Percentiles rank a stretch among this genome's conserved stretches.
Conservation (phyloP, 2,329 filamentous ascomycete species). For the Botrytis cinerea region DNA sequence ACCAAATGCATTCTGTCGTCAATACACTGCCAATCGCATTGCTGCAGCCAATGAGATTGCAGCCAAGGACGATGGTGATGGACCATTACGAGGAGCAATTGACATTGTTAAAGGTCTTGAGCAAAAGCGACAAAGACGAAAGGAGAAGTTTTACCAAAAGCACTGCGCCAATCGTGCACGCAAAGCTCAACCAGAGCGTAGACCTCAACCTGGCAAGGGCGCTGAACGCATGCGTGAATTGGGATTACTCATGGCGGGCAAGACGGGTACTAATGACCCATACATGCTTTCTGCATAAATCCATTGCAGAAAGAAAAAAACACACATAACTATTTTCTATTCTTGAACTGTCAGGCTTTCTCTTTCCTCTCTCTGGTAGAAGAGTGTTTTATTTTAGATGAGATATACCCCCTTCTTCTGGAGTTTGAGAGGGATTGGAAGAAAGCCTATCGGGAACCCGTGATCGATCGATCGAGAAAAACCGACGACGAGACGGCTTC, state of each 20-base stretch:
- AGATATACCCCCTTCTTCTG: slow-evolving; percentile 12
- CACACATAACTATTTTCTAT: slow-evolving; percentile 1
- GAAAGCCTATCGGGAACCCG: slow-evolving; percentile 21
- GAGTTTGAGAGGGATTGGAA: slow-evolving; percentile 13
- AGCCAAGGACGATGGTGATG: slow-evolving; percentile 47
- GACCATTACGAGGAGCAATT: slow-evolving; percentile 86
- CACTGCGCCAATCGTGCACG: slow-evolving; percentile 73
- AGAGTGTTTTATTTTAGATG: slow-evolving; percentile 16
- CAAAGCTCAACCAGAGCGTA: slow-evolving; percentile 64
- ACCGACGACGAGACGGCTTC: slow-evolving; percentile 14
- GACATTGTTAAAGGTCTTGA: slow-evolving; percentile 97
- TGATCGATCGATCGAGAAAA: slow-evolving; percentile 3
- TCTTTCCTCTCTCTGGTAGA: slow-evolving; percentile 20
- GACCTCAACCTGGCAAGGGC: slow-evolving; percentile 77
- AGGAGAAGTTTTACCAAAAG: slow-evolving; percentile 89
- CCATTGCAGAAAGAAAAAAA: background rate
- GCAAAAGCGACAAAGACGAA: slow-evolving; percentile 87
- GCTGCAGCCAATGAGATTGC: slow-evolving; percentile 45
- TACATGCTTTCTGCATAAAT: slow-evolving; percentile 72
- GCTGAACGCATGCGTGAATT: slow-evolving; percentile 92
- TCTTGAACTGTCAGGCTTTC: slow-evolving; percentile 22
- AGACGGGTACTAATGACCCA: slow-evolving; percentile 62
- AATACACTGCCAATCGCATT: slow-evolving; percentile 47
- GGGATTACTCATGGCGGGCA: slow-evolving; percentile 84
- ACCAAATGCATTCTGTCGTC: slow-evolving; percentile 66